Conservation (phyloP, 1,284 basidiomycete genomes). For the Pholiota adiposa region DNA sequence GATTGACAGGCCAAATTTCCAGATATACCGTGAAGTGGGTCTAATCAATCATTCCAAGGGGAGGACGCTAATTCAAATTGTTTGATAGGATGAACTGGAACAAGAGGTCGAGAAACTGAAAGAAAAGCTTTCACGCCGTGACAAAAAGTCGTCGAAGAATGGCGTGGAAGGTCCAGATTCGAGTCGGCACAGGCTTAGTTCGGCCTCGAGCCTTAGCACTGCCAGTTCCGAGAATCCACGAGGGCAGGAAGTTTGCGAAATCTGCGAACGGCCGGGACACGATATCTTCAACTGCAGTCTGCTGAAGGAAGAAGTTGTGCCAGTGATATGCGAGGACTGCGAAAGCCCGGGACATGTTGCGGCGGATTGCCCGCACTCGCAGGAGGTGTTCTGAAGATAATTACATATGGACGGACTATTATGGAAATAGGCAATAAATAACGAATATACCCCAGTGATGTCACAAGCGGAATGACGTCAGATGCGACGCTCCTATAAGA, state of each 20-base stretch:
- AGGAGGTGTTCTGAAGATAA: slow-evolving; percentile 70
- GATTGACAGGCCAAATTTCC: slow-evolving; percentile 1
- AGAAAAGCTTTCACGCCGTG: slow-evolving; percentile 60
- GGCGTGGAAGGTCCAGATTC: slow-evolving; percentile 41
- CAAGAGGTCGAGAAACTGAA: slow-evolving; percentile 80
- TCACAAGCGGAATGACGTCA: slow-evolving; percentile 22
- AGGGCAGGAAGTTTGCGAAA: slow-evolving; percentile 64
- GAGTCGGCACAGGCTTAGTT: slow-evolving; percentile 30
- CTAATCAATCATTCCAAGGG: neutral
- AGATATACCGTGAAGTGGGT: slow-evolving; percentile 87
- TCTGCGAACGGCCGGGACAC: slow-evolving; percentile 82
- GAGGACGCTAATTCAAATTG: neutral
- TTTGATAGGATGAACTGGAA: slow-evolving; percentile 81
- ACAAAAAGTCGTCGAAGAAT: slow-evolving; percentile 63
- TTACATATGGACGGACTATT: slow-evolving; percentile 11
- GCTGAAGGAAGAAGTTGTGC: slow-evolving; percentile 44
- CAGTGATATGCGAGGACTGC: slow-evolving; percentile 76
- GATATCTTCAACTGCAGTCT: slow-evolving; percentile 82
- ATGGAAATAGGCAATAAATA: slow-evolving; percentile 17
- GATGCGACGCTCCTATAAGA: neutral
- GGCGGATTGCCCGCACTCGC: slow-evolving; percentile 75
- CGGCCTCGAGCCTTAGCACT: slow-evolving; percentile 28
- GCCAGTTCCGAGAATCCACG: slow-evolving; percentile 26
- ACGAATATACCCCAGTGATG: slow-evolving; percentile 25
- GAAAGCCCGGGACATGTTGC: slow-evolving; percentile 74